phyloP scores from a whole-genome alignment of 2,329 filamentous ascomycete species.

The Gyromitra esculenta region DNA sequence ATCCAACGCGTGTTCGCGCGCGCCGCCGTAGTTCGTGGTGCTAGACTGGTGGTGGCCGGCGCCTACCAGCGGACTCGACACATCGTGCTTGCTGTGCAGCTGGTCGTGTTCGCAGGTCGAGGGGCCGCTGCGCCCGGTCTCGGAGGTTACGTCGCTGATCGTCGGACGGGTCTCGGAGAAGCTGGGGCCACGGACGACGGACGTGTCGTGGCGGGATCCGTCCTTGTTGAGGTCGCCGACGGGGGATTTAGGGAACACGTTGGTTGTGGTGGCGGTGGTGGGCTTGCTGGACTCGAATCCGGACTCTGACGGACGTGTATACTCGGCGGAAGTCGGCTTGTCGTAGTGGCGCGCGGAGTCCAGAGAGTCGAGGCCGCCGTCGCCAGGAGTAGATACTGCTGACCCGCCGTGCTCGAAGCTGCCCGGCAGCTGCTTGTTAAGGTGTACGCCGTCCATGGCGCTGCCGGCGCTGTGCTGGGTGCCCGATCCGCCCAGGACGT shows the following conservation, averaged over 20 bases:
- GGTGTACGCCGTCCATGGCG: not conserved
- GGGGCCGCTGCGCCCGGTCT: constrained; percentile 42
- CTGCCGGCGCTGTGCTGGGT: constrained; percentile 33
- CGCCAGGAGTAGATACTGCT: not conserved
- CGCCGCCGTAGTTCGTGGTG: no score
- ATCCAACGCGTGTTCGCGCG: no score
- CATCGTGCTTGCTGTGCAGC: constrained; percentile 19
- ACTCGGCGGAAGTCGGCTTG: not conserved
- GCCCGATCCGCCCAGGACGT: constrained; percentile 18
- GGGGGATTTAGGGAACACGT: not conserved
- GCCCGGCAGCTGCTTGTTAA: constrained; percentile 21
- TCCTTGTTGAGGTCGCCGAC: constrained; percentile 47
- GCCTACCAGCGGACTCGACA: no score
- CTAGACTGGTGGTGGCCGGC: no score
- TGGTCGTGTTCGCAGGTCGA: constrained; percentile 20
- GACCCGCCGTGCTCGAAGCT: not conserved
- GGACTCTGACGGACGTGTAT: not conserved
- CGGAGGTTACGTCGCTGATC: constrained; percentile 1
- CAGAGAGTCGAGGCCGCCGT: not conserved
- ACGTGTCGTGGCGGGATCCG: constrained; percentile 43
- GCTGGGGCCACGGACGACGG: constrained; percentile 25
- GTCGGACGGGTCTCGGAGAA: constrained; percentile 6
- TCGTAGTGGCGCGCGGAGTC: not conserved
- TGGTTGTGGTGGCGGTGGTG: constrained; percentile 38
- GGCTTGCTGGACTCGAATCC: not conserved